phyloP scores from a whole-genome alignment of 768 basidiomycete species.

The Crucibulum laeve region DNA sequence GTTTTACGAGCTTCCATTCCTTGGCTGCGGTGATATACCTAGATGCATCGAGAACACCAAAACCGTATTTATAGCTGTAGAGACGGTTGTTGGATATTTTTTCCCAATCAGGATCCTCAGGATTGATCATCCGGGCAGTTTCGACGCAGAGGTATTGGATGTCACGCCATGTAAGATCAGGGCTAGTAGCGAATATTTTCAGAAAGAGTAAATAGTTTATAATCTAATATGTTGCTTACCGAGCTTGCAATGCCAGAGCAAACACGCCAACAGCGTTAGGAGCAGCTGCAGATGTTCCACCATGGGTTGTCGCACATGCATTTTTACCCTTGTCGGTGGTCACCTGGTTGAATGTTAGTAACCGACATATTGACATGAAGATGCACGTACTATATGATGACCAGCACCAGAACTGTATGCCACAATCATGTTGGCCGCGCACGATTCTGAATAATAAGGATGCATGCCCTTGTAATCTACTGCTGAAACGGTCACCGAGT shows the following conservation, averaged over 20 bases:
- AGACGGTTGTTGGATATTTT: constrained; percentile 61
- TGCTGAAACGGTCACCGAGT: constrained; percentile 93
- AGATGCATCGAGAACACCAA: constrained; percentile 82
- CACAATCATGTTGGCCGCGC: constrained; percentile 95
- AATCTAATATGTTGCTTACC: constrained; percentile 49
- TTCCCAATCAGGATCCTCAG: constrained; percentile 94
- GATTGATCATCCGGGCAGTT: constrained; percentile 74
- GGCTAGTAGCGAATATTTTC: constrained; percentile 39
- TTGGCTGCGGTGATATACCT: constrained; percentile 77
- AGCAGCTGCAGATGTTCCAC: constrained; percentile 97
- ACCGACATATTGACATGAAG: constrained; percentile 2
- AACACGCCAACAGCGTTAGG: constrained; percentile 95
- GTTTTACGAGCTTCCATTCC: constrained; percentile 84
- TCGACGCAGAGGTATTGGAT: constrained; percentile 85
- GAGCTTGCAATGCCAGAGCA: constrained; percentile 81
- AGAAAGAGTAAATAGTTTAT: too few species aligned
- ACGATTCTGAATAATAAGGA: constrained; percentile 97
- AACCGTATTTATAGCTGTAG: constrained; percentile 92
- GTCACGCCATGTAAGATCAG: constrained; percentile 96
- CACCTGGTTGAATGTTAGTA: constrained; percentile 46
- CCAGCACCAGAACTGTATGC: constrained; percentile 95
- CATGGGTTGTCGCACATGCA: constrained; percentile 77
- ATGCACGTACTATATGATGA: constrained; percentile 76
- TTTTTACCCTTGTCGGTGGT: constrained; percentile 92
- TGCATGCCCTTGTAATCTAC: constrained; percentile 91